phyloP scores from a whole-genome alignment of 2,329 filamentous ascomycete species.

The Zasmidium cellare region DNA sequence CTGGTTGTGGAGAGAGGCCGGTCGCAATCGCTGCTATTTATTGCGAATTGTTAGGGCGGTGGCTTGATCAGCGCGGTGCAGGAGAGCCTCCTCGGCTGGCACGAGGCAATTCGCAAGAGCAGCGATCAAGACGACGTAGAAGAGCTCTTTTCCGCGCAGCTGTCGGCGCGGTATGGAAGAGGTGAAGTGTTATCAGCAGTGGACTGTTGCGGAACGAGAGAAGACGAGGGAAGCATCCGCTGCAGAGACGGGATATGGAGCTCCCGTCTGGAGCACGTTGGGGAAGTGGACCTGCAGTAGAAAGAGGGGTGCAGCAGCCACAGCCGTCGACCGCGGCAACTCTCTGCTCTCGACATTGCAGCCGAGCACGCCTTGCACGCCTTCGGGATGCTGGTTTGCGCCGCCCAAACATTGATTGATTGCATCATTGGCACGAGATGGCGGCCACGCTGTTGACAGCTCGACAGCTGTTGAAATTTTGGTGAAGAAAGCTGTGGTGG shows the following conservation, averaged over 20 bases:
- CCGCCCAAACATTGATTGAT: neutral
- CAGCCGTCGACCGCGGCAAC: neutral
- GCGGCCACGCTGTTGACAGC: neutral
- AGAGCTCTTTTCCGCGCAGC: neutral
- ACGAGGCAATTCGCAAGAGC: too few relatives aligned
- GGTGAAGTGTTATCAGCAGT: neutral
- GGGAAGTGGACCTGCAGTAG: neutral
- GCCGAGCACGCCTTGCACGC: neutral
- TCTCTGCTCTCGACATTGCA: neutral
- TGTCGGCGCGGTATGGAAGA: too few relatives aligned
- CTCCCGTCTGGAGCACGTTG: neutral
- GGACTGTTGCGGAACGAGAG: neutral
- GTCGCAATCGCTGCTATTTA: neutral
- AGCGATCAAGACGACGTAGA: neutral
- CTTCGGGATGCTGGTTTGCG: too few relatives aligned
- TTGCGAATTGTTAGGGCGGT: neutral
- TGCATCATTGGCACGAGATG: neutral
- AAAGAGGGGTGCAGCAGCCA: neutral
- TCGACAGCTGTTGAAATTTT: neutral
- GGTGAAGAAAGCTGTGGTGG: too few relatives aligned
- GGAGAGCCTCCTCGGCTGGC: neutral
- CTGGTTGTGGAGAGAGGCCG: too few relatives aligned
- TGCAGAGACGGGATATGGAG: neutral
- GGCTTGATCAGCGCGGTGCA: neutral
- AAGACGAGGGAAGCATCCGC: neutral